Evolutionary conservation across 2,329 filamentous ascomycete species (phyloP).

Genomic region (Aspergillus novofumigatus): DNA sequence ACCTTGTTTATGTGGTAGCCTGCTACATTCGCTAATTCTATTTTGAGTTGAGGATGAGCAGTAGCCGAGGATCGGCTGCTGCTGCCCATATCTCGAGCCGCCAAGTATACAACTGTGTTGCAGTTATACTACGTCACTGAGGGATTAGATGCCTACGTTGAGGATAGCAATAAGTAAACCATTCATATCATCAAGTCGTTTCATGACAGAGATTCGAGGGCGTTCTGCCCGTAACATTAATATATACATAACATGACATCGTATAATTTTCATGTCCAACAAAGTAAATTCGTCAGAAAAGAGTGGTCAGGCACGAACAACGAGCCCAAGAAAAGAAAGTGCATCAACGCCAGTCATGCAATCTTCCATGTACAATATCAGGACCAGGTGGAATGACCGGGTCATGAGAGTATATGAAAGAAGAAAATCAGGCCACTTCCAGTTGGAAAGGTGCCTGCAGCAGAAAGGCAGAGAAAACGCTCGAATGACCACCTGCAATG

Average conservation of each 20-base stretch:
- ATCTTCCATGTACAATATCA: not conserved
- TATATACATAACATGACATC: not conserved
- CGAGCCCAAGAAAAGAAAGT: not conserved
- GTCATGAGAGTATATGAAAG: not conserved
- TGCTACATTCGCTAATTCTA: not conserved
- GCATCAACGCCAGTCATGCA: not conserved
- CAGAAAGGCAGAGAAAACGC: conserved; percentile 2
- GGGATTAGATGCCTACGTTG: not conserved
- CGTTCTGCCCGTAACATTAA: not conserved
- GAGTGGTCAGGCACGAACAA: not conserved
- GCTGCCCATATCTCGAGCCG: not conserved
- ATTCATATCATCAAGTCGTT: not conserved
- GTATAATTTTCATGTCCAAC: not conserved
- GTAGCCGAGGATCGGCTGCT: not conserved
- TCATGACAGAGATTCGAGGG: not conserved
- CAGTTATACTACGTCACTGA: no score
- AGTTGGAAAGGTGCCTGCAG: not conserved
- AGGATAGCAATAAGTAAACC: not conserved
- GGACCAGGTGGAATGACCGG: not conserved
- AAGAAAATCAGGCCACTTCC: conserved; percentile 2
- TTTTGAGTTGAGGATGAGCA: not conserved
- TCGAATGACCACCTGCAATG: conserved; percentile 7
- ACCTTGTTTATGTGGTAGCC: not conserved
- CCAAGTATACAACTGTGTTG: not conserved
- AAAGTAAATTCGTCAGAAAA: conserved; percentile 1